Evolutionary conservation across 2,329 filamentous ascomycete genomes (phyloP).

Genomic region (Fragosphaeria purpurea): DNA sequence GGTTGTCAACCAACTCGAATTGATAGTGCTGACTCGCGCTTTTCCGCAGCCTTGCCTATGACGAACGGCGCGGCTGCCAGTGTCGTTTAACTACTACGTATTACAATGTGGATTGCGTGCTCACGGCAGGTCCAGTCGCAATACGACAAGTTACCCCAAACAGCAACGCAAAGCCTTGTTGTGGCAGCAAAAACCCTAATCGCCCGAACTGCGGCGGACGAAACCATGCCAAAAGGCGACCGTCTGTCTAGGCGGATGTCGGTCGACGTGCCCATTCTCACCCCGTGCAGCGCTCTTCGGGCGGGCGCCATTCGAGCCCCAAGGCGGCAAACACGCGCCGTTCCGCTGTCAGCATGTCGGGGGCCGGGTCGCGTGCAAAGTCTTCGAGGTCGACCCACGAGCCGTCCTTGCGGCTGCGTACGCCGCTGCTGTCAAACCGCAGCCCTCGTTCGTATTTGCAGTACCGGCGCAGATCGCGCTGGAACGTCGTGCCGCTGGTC

Average conservation of each 20-base stretch:
- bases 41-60: background rate
- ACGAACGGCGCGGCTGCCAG: background rate
- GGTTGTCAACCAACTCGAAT: background rate
- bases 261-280: conserved; percentile 19
- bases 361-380: conserved; percentile 37
- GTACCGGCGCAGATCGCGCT: conserved; percentile 74
- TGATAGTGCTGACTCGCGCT: conserved; percentile 3
- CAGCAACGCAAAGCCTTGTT: too few relatives aligned
- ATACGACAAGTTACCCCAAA: too few relatives aligned
- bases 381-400: conserved; percentile 63
- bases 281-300: conserved; percentile 58
- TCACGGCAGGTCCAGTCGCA: too few relatives aligned
- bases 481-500: conserved; percentile 81
- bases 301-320: conserved; percentile 55
- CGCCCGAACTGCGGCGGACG: too few relatives aligned
- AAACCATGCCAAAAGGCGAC: too few relatives aligned
- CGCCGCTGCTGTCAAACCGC: conserved; percentile 89
- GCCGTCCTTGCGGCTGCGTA: conserved; percentile 57
- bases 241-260: too few relatives aligned
- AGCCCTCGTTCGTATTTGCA: conserved; percentile 60
- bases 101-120: too few relatives aligned
- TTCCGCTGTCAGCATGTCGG: conserved; percentile 64
- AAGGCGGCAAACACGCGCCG: conserved; percentile 69
- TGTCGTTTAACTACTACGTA: too few relatives aligned
- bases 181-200: too few relatives aligned